Base-by-base conservation (phyloP, 176 grass and related monocot genomes). In the Aegilops speltoides region DNA sequence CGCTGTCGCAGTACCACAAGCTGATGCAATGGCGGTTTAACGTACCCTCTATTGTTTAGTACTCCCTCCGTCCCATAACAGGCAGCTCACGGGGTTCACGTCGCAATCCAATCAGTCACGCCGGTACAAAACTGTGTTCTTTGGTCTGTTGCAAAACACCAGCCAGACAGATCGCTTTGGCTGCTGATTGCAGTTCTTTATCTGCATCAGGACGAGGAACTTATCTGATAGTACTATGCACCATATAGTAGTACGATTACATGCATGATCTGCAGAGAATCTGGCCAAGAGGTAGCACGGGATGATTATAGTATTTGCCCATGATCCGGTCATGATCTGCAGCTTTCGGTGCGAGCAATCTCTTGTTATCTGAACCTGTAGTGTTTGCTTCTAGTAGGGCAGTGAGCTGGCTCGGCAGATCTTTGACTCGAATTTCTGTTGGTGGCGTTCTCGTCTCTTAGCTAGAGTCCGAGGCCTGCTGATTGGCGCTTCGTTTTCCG, bases 371-470 rank as follows among this genome's bases (percentile, higher is more conserved):
- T 65, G 60, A 19, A 43, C 11, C 8, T 76, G 60, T 38, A 1
- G 13, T 2, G 2, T 74, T 46, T 77, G 40, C 26, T 77, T 77
- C 61, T 37, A 28, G 64, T 48, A 29, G 75, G 68, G 0, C 85
- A 41, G 31, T 82, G 40, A 50, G 76, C 25, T 81, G 76, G 75
- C 76, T 63, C 28, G 76, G 81, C 85, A 84, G 68, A 91, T 87
- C 89, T 91, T 87, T 91, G 89, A 87, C 85, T 36, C 76, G 59
- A 67, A 90, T 87, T 68, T 73, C 75, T 29, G 57, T 12, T 28
- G 64, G 45, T 31, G 33, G 17, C 19, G 22, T 50, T 68, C 61
- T 80, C 68, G 76, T 80, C 85, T 57, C 59, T 66, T 48, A 73
- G n/a, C 40, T 26, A 46, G 57, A 25, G 31, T 33, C 64, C 64